Base-by-base conservation (phyloP, 2,329 filamentous ascomycete species). In the Ophiocordyceps unilateralis region DNA sequence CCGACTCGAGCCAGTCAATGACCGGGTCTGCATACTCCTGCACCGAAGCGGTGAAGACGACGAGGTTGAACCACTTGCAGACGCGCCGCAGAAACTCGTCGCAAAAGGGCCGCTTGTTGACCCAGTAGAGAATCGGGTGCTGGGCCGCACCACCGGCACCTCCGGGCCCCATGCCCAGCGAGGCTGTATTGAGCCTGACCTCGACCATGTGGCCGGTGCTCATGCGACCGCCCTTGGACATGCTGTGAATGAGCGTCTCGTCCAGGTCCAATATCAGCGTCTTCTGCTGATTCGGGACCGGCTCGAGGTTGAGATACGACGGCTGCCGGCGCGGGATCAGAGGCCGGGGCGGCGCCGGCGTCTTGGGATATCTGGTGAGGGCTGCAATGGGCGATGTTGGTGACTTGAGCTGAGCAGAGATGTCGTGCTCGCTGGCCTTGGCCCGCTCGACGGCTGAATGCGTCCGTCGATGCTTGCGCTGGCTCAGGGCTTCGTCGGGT, bases 21-120 rank as follows among this genome's bases (percentile, higher is more conserved):
- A 98, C 91, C 0, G 91, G 91, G 60, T 98, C 91, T 45, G 91
- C 91, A 56, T 98, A 98, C 61, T 98, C 91, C 60, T 98, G 91
- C 32, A 98, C 91, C 19, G 87, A 94, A 3, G 91, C 91, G 10
- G 91, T 98, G 61, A 98, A 98, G 40, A 96, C 72, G 42, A 98
- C 85, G 15, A 98, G 69, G 58, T 95, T 96, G 65, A 93, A 98
- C 91, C 91, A 98, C 66, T 94, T 94, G 69, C 80, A 87, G 40
- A 95, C 78, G 69, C 91, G 58, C 55, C 88, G 81, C 55, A 98
- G 64, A 57, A 98, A 98, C 52, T 96, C 89, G 61, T 98, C 91
- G 60, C 91, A 98, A 58, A 91, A 82, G 30, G 91, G 91, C 49
- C 91, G 81, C 64, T 98, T 96, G 66, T 98, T 91, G 42, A 98